Percentiles rank a stretch among this genome's conserved stretches.
Conservation (phyloP, 2,329 filamentous ascomycete genomes). For the Pseudopyricularia javanii region DNA sequence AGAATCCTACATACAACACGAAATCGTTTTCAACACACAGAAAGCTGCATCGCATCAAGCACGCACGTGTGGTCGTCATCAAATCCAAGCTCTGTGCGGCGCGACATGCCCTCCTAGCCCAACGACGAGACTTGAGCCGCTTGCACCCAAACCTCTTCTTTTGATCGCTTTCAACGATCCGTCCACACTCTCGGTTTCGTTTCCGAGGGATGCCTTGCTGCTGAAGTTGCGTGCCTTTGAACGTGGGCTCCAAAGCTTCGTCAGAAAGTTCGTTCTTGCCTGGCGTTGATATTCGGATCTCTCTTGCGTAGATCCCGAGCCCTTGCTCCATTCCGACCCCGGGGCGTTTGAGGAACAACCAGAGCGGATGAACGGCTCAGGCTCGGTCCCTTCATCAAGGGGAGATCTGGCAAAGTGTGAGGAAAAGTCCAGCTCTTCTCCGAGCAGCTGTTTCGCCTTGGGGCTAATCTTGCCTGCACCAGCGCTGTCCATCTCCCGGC, state of each 20-base stretch:
- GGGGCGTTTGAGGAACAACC: background rate
- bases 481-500: background rate
- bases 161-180: background rate
- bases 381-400: background rate
- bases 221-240: background rate
- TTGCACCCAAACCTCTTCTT: background rate
- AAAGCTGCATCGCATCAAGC: background rate
- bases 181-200: background rate
- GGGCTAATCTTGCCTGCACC: slow-evolving; percentile 1
- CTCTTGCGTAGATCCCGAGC: background rate
- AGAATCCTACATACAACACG: background rate
- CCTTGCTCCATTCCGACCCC: background rate
- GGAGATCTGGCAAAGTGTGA: background rate
- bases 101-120: background rate
- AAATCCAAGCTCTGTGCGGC: background rate
- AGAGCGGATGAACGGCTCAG: background rate
- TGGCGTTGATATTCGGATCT: background rate
- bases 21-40: background rate
- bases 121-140: background rate
- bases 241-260: slow-evolving; percentile 2
- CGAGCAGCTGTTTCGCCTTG: slow-evolving; percentile 1
- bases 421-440: slow-evolving; percentile 1
- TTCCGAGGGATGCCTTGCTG: background rate
- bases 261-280: background rate
- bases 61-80: background rate